These are phyloP conservation scores for Picea glauca DNA, from an alignment of 75 land plant genomes.

Conservation along the genomic window DNA sequence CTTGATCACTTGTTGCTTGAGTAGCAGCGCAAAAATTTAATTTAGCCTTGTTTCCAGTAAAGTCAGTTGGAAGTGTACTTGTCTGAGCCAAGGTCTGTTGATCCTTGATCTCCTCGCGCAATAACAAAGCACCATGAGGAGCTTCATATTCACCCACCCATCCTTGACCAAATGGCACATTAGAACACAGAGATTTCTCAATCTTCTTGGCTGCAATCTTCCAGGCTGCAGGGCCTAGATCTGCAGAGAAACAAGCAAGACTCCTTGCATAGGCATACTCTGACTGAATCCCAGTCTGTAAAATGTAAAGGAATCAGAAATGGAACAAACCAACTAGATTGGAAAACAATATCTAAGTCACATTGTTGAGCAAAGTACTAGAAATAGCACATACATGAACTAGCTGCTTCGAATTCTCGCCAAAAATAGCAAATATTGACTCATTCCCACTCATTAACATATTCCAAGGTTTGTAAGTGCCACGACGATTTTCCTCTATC, in stretches of 20 bases:
- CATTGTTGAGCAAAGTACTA: background rate
- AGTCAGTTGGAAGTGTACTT: background rate
- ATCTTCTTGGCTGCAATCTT: slow-evolving; percentile 64
- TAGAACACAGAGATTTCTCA: slow-evolving; percentile 52
- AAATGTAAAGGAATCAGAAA: background rate
- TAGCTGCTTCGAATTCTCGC: slow-evolving; percentile 40
- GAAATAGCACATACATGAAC: slow-evolving; percentile 36
- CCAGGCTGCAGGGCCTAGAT: slow-evolving; percentile 81
- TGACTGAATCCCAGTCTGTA: slow-evolving; percentile 57
- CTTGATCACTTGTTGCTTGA: slow-evolving; percentile 3
- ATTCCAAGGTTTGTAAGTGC: slow-evolving; percentile 52
- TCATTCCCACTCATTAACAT: slow-evolving; percentile 28
- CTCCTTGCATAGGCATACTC: slow-evolving; percentile 90
- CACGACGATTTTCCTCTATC: slow-evolving; percentile 72
- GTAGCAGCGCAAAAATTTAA: background rate
- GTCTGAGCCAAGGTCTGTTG: background rate
- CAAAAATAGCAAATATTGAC: slow-evolving; percentile 37
- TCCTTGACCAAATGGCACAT: slow-evolving; percentile 82
- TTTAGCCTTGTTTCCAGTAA: background rate
- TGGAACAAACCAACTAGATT: background rate
- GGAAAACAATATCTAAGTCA: background rate
- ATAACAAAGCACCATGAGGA: slow-evolving; percentile 4
- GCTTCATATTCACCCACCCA: slow-evolving; percentile 90
- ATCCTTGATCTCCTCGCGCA: background rate
- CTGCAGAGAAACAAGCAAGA: slow-evolving; percentile 74